Evolutionary conservation across 139 green algal genomes (phyloP).

Genomic region (Coelastrella sp.): DNA sequence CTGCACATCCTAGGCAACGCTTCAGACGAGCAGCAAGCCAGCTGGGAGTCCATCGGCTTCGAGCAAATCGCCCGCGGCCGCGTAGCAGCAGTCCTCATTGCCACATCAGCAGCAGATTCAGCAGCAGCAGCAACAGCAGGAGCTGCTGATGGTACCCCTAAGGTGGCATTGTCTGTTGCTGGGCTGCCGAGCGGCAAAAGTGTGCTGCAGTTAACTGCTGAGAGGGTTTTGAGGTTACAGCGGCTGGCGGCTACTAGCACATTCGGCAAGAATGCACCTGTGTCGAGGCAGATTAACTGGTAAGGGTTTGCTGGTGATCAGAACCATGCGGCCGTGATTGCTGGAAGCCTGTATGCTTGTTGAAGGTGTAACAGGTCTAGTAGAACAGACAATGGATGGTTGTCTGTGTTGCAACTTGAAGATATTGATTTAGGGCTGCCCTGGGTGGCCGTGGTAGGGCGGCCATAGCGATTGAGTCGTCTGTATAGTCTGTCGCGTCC

Average conservation of each 20-base stretch:
- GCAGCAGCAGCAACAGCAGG: not conserved
- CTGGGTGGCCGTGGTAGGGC: no score
- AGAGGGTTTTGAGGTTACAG: slow-evolving; percentile 86
- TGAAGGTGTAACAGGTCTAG: no score
- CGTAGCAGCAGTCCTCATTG: slow-evolving; percentile 82
- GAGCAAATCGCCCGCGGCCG: slow-evolving; percentile 66
- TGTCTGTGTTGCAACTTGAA: no score
- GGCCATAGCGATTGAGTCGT: no score
- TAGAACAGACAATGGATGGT: no score
- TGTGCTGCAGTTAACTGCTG: slow-evolving; percentile 92
- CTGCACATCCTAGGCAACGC: not conserved
- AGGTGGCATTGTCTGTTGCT: slow-evolving; percentile 83
- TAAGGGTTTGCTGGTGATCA: slow-evolving; percentile 48
- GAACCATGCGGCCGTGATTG: not conserved
- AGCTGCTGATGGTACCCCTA: slow-evolving; percentile 6
- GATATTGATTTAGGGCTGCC: no score
- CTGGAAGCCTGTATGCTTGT: no score
- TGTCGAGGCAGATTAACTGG: slow-evolving; percentile 59
- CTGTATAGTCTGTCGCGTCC: no score
- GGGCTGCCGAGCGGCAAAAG: slow-evolving; percentile 92
- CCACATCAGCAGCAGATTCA: slow-evolving; percentile 25
- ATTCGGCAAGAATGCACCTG: slow-evolving; percentile 22
- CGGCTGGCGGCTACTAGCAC: slow-evolving; percentile 61
- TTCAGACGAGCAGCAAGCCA: slow-evolving; percentile 4
- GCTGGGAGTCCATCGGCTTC: slow-evolving; percentile 51